Percentiles rank a stretch among this genome's conserved stretches.
phyloP scores from a whole-genome alignment of 2,329 filamentous ascomycete genomes.

The Fusarium solani-melongenae region DNA sequence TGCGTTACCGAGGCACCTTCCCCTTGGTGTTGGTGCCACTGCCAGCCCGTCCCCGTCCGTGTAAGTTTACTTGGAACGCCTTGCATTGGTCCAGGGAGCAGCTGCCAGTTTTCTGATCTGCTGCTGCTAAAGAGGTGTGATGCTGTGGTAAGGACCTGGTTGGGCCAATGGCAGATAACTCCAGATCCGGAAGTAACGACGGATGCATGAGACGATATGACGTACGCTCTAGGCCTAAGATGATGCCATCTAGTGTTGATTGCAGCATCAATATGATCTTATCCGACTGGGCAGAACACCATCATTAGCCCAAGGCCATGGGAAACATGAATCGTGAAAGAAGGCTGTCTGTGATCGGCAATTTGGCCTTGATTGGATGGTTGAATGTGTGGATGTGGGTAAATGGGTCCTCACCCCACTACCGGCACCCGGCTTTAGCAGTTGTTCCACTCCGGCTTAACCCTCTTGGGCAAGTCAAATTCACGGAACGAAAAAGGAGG shows the following conservation, averaged over 20 bases:
- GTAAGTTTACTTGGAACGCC: background rate
- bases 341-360: background rate
- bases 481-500: slow-evolving; percentile 1
- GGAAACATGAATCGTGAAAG: background rate
- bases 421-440: background rate
- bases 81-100: background rate
- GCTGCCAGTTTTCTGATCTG: background rate
- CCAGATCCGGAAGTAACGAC: background rate
- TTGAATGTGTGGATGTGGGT: background rate
- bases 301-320: background rate
- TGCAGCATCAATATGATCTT: background rate
- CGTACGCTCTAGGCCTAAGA: background rate
- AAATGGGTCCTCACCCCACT: background rate
- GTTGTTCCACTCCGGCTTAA: background rate
- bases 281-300: background rate
- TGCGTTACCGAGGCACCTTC: slow-evolving; percentile 7
- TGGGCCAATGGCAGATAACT: background rate
- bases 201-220: background rate
- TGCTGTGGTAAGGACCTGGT: background rate
- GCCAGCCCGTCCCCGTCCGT: background rate
- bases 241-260: background rate
- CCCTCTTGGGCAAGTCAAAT: background rate
- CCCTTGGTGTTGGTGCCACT: background rate
- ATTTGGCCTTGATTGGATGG: background rate
- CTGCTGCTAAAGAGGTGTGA: background rate